Evolutionary conservation across 768 basidiomycete genomes (phyloP), one percentile per base, ranked within the genome.

Genomic region (Rhizopogon vesiculosus): DNA sequence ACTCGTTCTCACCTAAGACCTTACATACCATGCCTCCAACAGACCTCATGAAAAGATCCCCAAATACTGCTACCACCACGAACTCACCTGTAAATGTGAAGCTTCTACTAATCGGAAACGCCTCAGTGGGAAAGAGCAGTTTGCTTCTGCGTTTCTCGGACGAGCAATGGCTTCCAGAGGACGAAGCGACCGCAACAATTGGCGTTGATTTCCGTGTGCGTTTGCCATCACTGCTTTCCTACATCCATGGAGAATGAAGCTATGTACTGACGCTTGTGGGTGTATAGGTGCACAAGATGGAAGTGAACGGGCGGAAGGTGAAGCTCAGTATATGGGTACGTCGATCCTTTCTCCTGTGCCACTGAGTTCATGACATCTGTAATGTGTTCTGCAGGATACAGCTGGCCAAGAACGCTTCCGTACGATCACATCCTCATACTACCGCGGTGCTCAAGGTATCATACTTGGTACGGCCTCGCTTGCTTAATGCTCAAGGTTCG

Each of bases 341-440:
- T 40, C 1, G 19, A 18, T n/a, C 22, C 16, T 22, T 51, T 51
- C 35, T 28, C 40, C 5, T 16, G 7, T 38, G 19, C 42, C 42
- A 18, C 43, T 40, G 29, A n/a, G 22, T 15, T 35, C 12, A 33
- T 50, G 19, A 19, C n/a, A 10, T 43, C 54, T 22, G 55, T 43
- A 3, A 62, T 25, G 31, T 19, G n/a, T 22, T 22, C 22, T 38
- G 55, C 42, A 94, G 93, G 93, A 97, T 63, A 96, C 93, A 0
- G 93, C 94, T 49, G 96, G 97, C 0, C 96, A 98, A 70, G 97
- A 99, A 72, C 85, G 96, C 5, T 99, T 98, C 67, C 80, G 93
- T 45, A 97, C 95, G 3, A 88, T 99, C 62, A 98, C 97, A 5
- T 89, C 89, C 2, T 92, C 90, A 8, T 99, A 98, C 64, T 99